A percentile compares a stretch with the other conserved stretches of the same genome.
Conservation (phyloP, 116 monocot species). For the Phalaenopsis hybrid region DNA sequence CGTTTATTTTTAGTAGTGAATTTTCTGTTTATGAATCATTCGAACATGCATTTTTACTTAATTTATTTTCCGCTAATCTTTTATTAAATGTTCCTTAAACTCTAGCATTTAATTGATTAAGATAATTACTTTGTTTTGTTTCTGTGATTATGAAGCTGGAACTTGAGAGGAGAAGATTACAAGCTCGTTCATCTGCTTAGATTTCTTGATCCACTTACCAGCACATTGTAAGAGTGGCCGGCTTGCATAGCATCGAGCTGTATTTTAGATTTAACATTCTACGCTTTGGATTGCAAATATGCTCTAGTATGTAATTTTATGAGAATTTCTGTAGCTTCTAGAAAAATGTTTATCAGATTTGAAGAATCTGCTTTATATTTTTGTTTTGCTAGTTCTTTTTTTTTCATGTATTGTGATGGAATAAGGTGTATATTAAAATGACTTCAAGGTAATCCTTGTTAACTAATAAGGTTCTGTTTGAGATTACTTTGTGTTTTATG, state of each 20-base stretch:
- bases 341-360: not conserved
- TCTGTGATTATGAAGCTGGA: slow-evolving; percentile 49
- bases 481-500: too few relatives aligned
- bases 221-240: slow-evolving; percentile 9
- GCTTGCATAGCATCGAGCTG: too few relatives aligned
- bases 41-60: not conserved
- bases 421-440: too few relatives aligned
- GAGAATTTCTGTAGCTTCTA: not conserved
- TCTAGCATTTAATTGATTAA: not conserved
- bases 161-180: slow-evolving; percentile 79
- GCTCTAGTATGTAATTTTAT: not conserved
- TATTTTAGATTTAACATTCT: too few relatives aligned
- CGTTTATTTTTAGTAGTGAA: too few relatives aligned
- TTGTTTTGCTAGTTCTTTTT: too few relatives aligned
- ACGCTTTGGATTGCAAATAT: too few relatives aligned
- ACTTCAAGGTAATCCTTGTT: too few relatives aligned
- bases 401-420: too few relatives aligned
- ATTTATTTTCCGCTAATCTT: not conserved
- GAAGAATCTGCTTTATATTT: too few relatives aligned
- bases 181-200: slow-evolving; percentile 24
- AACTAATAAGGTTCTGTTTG: too few relatives aligned
- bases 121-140: not conserved
- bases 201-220: slow-evolving; percentile 1
- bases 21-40: not conserved
- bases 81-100: not conserved